These are phyloP conservation scores for Nitzschia inconspicua DNA, from an alignment of 108 stramenopile species.

Conservation along the genomic window DNA sequence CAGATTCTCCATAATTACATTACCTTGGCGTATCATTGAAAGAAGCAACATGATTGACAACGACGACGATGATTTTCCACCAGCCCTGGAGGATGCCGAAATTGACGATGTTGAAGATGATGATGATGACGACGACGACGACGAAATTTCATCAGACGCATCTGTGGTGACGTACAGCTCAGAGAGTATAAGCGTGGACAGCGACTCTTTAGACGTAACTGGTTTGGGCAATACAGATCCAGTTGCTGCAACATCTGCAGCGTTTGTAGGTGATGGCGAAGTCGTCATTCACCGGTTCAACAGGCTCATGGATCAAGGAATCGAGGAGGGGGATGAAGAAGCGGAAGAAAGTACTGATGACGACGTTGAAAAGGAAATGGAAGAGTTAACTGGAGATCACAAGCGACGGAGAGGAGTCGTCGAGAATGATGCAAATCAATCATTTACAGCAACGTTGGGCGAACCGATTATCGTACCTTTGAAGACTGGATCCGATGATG, in stretches of 20 bases:
- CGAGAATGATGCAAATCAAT: neutral
- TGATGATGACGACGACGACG: slow-evolving; percentile 15
- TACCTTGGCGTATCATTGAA: no score
- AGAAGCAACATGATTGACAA: neutral
- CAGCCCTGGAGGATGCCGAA: neutral
- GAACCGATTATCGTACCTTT: slow-evolving; percentile 16
- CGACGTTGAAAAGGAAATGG: neutral
- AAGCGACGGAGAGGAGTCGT: neutral
- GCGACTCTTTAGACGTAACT: slow-evolving; percentile 2
- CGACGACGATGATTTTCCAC: neutral
- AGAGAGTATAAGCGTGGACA: slow-evolving; percentile 12
- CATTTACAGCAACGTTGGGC: no score
- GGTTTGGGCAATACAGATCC: neutral
- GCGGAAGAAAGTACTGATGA: neutral
- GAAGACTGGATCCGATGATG: slow-evolving; percentile 9
- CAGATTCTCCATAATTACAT: no score
- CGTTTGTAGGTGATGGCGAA: slow-evolving; percentile 1
- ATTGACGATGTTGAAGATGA: slow-evolving; percentile 19
- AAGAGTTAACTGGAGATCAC: neutral
- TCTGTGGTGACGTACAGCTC: slow-evolving; percentile 18
- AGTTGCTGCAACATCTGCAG: neutral
- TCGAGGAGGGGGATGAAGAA: neutral
- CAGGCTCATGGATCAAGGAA: neutral
- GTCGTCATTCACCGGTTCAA: neutral
- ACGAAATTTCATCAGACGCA: slow-evolving; percentile 19